phyloP scores from a whole-genome alignment of 768 basidiomycete species.

The Butyriboletus loyo region DNA sequence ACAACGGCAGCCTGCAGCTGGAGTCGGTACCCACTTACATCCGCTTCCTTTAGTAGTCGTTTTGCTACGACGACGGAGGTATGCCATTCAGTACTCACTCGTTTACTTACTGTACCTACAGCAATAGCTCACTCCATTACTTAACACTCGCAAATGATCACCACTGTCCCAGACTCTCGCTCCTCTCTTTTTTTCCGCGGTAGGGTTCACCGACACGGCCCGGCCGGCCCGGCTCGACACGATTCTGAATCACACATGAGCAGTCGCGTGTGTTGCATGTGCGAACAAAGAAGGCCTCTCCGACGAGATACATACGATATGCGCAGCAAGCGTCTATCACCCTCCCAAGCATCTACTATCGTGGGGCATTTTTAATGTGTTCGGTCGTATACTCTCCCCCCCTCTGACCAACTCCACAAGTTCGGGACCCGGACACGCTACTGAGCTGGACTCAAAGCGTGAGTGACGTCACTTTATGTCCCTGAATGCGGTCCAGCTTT shows the following conservation, averaged over 20 bases:
- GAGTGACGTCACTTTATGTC: background rate
- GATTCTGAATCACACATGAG: background rate
- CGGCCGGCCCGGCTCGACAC: too few relatives aligned
- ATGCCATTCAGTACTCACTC: too few relatives aligned
- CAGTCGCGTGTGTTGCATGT: background rate
- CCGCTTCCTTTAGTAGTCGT: too few relatives aligned
- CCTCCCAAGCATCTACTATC: background rate
- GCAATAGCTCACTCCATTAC: too few relatives aligned
- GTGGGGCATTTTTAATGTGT: background rate
- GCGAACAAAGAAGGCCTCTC: background rate
- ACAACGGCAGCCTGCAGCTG: too few relatives aligned
- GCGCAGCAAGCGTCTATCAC: background rate
- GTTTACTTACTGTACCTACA: too few relatives aligned
- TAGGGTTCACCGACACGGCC: background rate
- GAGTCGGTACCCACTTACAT: too few relatives aligned
- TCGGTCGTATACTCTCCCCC: background rate
- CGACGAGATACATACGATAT: background rate
- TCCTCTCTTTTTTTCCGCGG: background rate
- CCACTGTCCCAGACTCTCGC: too few relatives aligned
- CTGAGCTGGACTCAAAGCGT: too few relatives aligned
- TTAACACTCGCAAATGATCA: background rate
- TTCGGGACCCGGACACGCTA: background rate
- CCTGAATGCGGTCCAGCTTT: background rate
- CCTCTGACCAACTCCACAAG: background rate
- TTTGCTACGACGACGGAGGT: too few relatives aligned